Base-by-base conservation (phyloP, 768 basidiomycete species). In the Agrocybe praecox region DNA sequence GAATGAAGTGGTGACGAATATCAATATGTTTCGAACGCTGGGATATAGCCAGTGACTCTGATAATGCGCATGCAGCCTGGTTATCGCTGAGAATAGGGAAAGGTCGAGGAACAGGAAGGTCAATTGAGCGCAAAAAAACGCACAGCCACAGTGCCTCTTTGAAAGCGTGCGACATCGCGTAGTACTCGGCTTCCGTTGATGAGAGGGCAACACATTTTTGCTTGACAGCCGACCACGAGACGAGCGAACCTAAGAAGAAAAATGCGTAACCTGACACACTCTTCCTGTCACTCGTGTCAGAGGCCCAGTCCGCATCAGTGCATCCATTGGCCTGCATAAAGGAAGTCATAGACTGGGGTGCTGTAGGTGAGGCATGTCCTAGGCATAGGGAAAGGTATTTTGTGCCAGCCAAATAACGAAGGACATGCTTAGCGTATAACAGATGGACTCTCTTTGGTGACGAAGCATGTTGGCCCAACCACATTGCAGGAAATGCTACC, bases 181-280 rank as follows among this genome's bases (percentile, higher is more conserved):
- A 70, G 53, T 79, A 78, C 56, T 80, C 75, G 2, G 75, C 69
- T 53, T 78, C 73, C 0, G 69, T 68, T 1, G 73, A 74, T 1
- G 74, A 77, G 1, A 69, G 62, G 0, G 75, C 67, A 0, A 77
- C 67, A 2, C 67, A 63, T 11, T 60, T 53, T 55, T 77, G 76
- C 42, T 73, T 72, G 40, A 62, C 62, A 7, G 70, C 64, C 1
- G 61, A 67, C 74, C 72, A 80, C 2, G 71, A 66, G 9, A 78
- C 65, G 0, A 71, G 55, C 1, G 63, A 65, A 1, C 66, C 65
- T 4, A 60, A 64, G 32, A 72, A 44, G 32, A 69, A 69, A 56
- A 75, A 76, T 11, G 66, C 62, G 57, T 74, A 78, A 1, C 74
- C 76, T 1, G 74, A 69, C 10, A 71, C 68, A 9, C 73, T 73